A percentile compares a stretch with the other conserved stretches of the same genome.
phyloP scores from a whole-genome alignment of 1,139 yeast species.

The Scheffersomyces quercinus region DNA sequence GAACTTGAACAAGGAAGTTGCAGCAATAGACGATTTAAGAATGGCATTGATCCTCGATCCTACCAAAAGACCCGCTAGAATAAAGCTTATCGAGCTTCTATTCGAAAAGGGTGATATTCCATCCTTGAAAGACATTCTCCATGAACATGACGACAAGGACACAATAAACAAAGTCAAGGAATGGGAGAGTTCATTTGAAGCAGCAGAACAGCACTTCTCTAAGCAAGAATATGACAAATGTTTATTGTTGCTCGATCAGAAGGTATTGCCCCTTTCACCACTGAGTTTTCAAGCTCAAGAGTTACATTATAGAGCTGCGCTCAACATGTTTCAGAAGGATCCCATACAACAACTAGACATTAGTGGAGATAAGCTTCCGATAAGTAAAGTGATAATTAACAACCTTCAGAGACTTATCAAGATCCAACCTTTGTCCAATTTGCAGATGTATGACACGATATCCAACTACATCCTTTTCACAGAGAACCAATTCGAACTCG shows the following conservation, averaged over 20 bases:
- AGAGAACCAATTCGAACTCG: conserved; percentile 50
- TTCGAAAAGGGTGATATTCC: conserved; percentile 47
- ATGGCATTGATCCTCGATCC: conserved; percentile 42
- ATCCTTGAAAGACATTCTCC: conserved; percentile 7
- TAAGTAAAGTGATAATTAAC: conserved; percentile 22
- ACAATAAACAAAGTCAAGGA: conserved; percentile 14
- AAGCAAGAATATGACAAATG: conserved; percentile 20
- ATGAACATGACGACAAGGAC: conserved; percentile 13
- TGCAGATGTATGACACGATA: conserved; percentile 29
- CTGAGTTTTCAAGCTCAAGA: conserved; percentile 18
- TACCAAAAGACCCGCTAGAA: conserved; percentile 41
- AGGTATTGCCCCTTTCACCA: conserved; percentile 26
- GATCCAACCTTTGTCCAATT: conserved; percentile 30
- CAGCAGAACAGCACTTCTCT: conserved; percentile 15
- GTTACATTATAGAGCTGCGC: conserved; percentile 21
- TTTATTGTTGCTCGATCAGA: conserved; percentile 20
- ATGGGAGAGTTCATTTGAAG: conserved; percentile 18
- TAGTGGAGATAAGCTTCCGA: conserved; percentile 5
- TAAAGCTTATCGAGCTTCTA: conserved; percentile 43
- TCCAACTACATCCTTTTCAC: conserved; percentile 51
- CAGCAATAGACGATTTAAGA: conserved; percentile 50
- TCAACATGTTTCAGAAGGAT: conserved; percentile 14
- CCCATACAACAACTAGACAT: conserved; percentile 10
- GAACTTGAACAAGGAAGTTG: conserved; percentile 45
- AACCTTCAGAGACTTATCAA: conserved; percentile 29